These are phyloP conservation scores for Sechiopsis laciniata DNA, from an alignment of 306 rosid species.

Conservation along the genomic window DNA sequence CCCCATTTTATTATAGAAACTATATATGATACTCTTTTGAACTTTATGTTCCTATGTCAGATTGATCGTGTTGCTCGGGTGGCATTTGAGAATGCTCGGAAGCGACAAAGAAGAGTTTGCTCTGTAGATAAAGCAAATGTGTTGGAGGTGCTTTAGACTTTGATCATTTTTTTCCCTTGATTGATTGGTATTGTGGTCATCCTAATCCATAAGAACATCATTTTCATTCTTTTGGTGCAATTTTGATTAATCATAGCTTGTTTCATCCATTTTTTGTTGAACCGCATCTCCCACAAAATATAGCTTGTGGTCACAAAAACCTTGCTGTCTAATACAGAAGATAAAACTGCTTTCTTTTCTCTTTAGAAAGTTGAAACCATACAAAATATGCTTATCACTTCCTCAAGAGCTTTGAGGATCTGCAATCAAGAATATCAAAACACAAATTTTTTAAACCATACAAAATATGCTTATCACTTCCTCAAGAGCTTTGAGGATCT, in stretches of 20 bases:
- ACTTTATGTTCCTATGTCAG: slow-evolving; percentile 28
- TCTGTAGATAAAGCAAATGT: slow-evolving; percentile 95
- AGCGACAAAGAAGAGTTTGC: slow-evolving; percentile 70
- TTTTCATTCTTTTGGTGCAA: neutral
- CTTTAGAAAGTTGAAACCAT: neutral
- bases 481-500: neutral
- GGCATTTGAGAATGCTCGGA: slow-evolving; percentile 82
- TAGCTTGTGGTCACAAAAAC: neutral
- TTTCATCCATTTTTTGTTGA: neutral
- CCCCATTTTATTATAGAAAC: neutral
- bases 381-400: neutral
- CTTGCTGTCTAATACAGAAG: neutral
- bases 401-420: neutral
- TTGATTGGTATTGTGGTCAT: neutral
- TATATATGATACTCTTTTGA: neutral
- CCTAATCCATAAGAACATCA: neutral
- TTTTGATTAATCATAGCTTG: neutral
- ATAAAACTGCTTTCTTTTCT: neutral
- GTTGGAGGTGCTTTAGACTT: slow-evolving; percentile 58
- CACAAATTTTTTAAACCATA: too few species aligned
- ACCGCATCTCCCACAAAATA: neutral
- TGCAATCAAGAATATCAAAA: neutral
- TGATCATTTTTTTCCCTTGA: neutral
- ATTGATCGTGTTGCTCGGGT: slow-evolving; percentile 80
- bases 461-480: neutral